A percentile compares a stretch with the other conserved stretches of the same genome.
These are phyloP conservation scores for Tuber aestivum DNA, from an alignment of 495 filamentous ascomycete species.

Conservation along the genomic window DNA sequence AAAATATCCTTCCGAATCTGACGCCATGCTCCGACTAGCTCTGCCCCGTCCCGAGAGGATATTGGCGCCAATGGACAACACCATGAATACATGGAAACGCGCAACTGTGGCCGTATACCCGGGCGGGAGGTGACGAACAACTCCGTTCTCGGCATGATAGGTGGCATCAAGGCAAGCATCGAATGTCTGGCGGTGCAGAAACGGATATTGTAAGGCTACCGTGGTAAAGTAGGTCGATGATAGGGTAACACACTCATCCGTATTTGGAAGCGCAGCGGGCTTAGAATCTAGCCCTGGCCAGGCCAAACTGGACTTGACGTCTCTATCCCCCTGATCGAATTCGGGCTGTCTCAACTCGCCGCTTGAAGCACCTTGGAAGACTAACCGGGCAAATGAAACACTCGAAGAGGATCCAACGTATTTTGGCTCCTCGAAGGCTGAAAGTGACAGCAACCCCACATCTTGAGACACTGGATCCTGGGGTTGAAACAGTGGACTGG, in stretches of 20 bases:
- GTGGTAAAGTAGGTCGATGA: conserved; percentile 34
- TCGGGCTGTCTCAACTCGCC: conserved; percentile 18
- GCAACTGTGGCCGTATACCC: conserved; percentile 32
- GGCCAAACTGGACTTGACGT: conserved; percentile 13
- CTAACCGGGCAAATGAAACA: conserved; percentile 34
- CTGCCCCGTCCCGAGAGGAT: conserved; percentile 28
- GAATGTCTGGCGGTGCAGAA: conserved; percentile 37
- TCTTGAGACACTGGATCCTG: conserved; percentile 31
- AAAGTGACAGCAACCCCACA: conserved; percentile 34
- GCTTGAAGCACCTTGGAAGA: conserved; percentile 30
- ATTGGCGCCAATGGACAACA: conserved; percentile 38
- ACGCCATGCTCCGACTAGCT: conserved; percentile 6
- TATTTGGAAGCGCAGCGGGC: conserved; percentile 26
- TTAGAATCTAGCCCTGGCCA: conserved; percentile 27
- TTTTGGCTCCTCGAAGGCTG: conserved; percentile 38
- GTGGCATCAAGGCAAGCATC: conserved; percentile 38
- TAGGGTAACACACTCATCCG: conserved; percentile 32
- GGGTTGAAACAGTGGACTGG: conserved; percentile 24
- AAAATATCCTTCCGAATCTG: conserved; percentile 42
- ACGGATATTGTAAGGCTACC: conserved; percentile 40
- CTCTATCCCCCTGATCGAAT: conserved; percentile 14
- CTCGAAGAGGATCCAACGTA: conserved; percentile 40
- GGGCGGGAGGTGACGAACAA: conserved; percentile 26
- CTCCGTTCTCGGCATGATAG: conserved; percentile 11
- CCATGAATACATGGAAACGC: conserved; percentile 41